Base-by-base conservation (phyloP, 176 grass and related monocot species). In the Triticum timopheevii region DNA sequence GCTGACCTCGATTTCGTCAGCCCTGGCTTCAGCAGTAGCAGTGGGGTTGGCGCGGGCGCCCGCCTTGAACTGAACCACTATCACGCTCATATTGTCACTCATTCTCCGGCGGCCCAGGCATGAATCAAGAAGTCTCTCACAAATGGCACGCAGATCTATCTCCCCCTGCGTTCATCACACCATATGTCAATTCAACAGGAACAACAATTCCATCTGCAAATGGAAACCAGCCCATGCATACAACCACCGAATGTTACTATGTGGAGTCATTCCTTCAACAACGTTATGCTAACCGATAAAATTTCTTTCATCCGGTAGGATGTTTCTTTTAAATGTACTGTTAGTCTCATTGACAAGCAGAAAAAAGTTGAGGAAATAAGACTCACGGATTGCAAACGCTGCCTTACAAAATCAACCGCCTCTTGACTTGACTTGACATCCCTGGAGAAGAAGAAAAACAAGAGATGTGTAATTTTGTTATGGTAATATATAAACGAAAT, bases 21-120 rank as follows among this genome's bases (percentile, higher is more conserved):
- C 50, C 50, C 50, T 54, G 50, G 50, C 16, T 54, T 54, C 50
- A 54, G 16, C 50, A 19, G 50, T 54, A 16, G 50, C 50, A 54
- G 50, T 19, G 50, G 56, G 56, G 56, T 22, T 52, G 10, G 75
- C 11, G 76, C 7, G 6, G 73, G 10, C 4, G 5, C 20, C 22
- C 38, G 0, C 2, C 73, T 84, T 88, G 74, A 88, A 84, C 75
- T 28, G 25, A 34, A 84, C 76, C 54, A 88, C 54, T 63, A 88
- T 65, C 28, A 20, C 87, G 1, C 65, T 84, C 52, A 22, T 13
- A 68, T 89, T 79, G 39, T 50, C 65, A 59, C 7, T 59, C 56
- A 59, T 8, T 59, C 23, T 0, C 1, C 31, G 87, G 47, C 23
- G 87, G 47, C 25, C 2, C 66, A 52, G 25, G 30, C n/a, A 44